Conservation (phyloP, 2,329 filamentous ascomycete genomes). For the Neocucurbitaria cava region DNA sequence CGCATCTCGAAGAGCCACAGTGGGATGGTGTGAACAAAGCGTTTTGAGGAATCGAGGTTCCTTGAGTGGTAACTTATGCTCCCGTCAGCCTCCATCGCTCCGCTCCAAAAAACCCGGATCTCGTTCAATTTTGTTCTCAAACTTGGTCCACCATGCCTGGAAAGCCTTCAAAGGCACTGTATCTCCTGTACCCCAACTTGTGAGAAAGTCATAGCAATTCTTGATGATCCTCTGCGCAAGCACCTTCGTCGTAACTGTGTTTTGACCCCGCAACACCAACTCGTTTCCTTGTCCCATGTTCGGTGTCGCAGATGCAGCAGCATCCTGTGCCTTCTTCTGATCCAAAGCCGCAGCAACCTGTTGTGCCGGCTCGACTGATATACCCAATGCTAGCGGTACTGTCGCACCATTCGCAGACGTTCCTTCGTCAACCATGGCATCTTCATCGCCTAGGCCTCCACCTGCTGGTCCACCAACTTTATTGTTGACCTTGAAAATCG, state of each 20-base stretch:
- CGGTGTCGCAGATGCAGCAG: conserved; percentile 28
- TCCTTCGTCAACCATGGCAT: conserved; percentile 56
- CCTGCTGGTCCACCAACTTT: conserved; percentile 46
- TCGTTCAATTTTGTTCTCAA: conserved; percentile 82
- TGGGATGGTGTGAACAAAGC: conserved; percentile 41
- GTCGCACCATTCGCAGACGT: conserved; percentile 19
- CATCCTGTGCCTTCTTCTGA: conserved; percentile 59
- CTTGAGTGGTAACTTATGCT: not conserved
- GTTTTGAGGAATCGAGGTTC: conserved; percentile 20
- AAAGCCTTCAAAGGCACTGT: conserved; percentile 94
- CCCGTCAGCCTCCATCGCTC: conserved; percentile 57
- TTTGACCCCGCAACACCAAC: conserved; percentile 45
- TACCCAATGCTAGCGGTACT: conserved; percentile 70
- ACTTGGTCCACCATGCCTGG: conserved; percentile 97
- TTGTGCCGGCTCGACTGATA: conserved; percentile 78
- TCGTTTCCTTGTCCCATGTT: conserved; percentile 36
- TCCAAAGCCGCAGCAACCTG: conserved; percentile 75
- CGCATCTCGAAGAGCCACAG: conserved; percentile 34
- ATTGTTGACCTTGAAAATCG: conserved; percentile 79
- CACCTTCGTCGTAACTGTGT: conserved; percentile 70
- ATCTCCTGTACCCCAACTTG: conserved; percentile 81
- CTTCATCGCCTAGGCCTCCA: conserved; percentile 54
- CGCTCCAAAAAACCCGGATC: conserved; percentile 91
- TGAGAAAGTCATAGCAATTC: conserved; percentile 96
- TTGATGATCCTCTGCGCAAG: conserved; percentile 93